Base-by-base conservation (phyloP, 305 asterid genomes). In the Fraxinus floribunda region DNA sequence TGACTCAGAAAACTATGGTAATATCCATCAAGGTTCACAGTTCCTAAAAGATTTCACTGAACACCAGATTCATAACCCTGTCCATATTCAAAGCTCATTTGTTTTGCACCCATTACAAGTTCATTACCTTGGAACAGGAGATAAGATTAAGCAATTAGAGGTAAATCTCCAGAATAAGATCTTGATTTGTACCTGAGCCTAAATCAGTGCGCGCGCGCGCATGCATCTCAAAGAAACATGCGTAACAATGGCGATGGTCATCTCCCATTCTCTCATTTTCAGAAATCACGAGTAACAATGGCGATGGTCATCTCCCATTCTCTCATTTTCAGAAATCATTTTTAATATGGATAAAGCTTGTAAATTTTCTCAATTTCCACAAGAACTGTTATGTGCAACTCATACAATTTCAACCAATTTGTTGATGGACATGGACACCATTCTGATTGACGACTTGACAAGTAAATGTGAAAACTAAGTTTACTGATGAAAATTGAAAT, bases 381-480 rank as follows among this genome's bases (percentile, higher is more conserved):
- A 16, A 52, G 62, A 52, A 52, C 20, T 52, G 22, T 16, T 52
- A 52, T 16, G 62, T 52, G 62, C 20, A 24, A 13, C 13, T 24
- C 81, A 18, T 10, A 36, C 20, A 18, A 80, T 57, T 52, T 20
- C 62, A 9, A 26, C 57, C 20, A 82, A 11, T 76, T 64, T 76
- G 78, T 64, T 30, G 22, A 16, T 52, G 39, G 16, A 76, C 72
- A 39, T 78, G 24, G 39, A 16, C 26, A 83, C 70, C 86, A 71
- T 71, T 71, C 79, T 22, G 24, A 71, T 22, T 22, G 24, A 22
- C 24, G 24, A n/a, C n/a, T 55, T 70, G 44, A 60, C 35, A 34
- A 24, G 44, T 41, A 71, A 24, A 7, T 8, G 57, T 11, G 5
- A 73, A 44, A 80, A 64, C 74, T 36, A 78, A 78, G 18, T 13